Percentiles rank a stretch among this genome's conserved stretches.
These are phyloP conservation scores for Ganoderma boninense DNA, from an alignment of 1,284 basidiomycete species.

Conservation along the genomic window DNA sequence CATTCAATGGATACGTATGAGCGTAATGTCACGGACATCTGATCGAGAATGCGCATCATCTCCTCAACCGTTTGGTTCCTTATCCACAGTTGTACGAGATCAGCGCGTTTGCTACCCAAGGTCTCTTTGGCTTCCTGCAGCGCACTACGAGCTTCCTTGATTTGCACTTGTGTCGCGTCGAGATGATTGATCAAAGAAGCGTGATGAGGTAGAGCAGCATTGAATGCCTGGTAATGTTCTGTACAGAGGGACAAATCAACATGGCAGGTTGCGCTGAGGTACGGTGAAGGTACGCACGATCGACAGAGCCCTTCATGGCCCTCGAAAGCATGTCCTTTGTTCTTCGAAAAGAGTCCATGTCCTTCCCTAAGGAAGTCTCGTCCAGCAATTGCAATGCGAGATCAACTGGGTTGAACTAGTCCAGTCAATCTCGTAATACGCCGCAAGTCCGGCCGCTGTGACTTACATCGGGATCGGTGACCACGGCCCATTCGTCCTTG, in stretches of 20 bases:
- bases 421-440: constrained; percentile 28
- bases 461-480: constrained; percentile 84
- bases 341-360: constrained; percentile 77
- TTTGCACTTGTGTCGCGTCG: constrained; percentile 74
- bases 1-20: constrained; percentile 2
- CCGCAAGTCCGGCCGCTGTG: constrained; percentile 11
- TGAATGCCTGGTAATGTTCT: constrained; percentile 93
- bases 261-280: not conserved
- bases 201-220: constrained; percentile 90
- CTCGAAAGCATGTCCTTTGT: constrained; percentile 81
- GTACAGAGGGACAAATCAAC: constrained; percentile 15
- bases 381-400: constrained; percentile 89
- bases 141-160: constrained; percentile 72
- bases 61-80: constrained; percentile 87
- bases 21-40: constrained; percentile 70
- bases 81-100: constrained; percentile 87
- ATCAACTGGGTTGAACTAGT: constrained; percentile 91
- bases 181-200: constrained; percentile 78
- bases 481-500: constrained; percentile 89
- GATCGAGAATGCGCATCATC: constrained; percentile 90
- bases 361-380: constrained; percentile 71
- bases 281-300: constrained; percentile 61
- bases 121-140: constrained; percentile 85
- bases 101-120: constrained; percentile 80
- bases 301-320: constrained; percentile 85